These are phyloP conservation scores for Teratosphaeria epicoccoides DNA, from an alignment of 2,329 filamentous ascomycete genomes.

Conservation along the genomic window DNA sequence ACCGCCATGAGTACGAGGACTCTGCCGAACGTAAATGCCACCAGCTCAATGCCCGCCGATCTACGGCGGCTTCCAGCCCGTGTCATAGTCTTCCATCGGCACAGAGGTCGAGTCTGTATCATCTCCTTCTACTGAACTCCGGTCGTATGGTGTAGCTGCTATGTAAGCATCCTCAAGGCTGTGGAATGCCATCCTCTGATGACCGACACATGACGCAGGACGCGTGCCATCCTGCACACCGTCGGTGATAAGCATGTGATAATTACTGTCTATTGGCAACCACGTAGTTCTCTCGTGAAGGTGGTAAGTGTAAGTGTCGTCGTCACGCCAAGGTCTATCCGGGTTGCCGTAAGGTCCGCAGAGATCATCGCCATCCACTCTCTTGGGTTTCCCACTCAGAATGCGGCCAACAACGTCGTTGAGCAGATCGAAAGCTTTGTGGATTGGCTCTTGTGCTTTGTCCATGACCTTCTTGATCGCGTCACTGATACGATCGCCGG, in stretches of 20 bases:
- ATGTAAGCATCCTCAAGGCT: too few relatives aligned
- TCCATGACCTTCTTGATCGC: not conserved
- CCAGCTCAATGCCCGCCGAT: not conserved
- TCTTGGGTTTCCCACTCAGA: not conserved
- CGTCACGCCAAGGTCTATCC: not conserved
- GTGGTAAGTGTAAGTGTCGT: not conserved
- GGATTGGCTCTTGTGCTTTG: not conserved
- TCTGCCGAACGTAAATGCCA: not conserved
- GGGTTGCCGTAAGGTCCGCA: not conserved
- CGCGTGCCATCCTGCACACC: not conserved
- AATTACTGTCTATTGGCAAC: not conserved
- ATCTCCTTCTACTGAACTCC: too few relatives aligned
- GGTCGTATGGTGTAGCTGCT: too few relatives aligned
- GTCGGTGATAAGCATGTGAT: not conserved
- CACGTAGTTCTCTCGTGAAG: not conserved
- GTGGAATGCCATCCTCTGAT: not conserved
- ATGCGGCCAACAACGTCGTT: not conserved
- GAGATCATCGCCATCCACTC: not conserved
- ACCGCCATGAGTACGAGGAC: not conserved
- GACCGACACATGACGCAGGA: not conserved
- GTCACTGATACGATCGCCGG: not conserved
- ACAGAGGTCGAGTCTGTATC: too few relatives aligned
- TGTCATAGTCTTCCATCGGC: not conserved
- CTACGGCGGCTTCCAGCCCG: not conserved
- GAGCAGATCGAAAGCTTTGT: not conserved